A percentile compares a stretch with the other conserved stretches of the same genome.
These are phyloP conservation scores for Teunomyces stri DNA, from an alignment of 805 yeast genomes.

Conservation along the genomic window DNA sequence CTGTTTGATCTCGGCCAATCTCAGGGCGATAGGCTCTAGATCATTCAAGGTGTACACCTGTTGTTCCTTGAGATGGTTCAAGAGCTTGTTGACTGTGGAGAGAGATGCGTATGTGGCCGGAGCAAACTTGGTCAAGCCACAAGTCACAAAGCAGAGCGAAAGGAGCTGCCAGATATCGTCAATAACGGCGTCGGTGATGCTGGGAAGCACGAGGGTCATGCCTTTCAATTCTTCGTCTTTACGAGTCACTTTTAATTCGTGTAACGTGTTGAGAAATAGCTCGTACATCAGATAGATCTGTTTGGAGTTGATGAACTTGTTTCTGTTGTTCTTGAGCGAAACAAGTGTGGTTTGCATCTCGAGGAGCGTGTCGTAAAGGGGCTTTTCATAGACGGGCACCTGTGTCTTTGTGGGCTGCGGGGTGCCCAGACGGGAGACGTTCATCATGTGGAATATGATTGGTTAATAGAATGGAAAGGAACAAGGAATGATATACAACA, in stretches of 20 bases:
- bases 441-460: background rate
- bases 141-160: constrained; percentile 84
- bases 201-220: constrained; percentile 38
- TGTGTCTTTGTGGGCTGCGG: constrained; percentile 8
- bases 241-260: constrained; percentile 53
- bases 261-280: constrained; percentile 52
- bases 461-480: background rate
- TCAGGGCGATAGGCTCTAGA: constrained; percentile 67
- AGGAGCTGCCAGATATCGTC: constrained; percentile 90
- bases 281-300: constrained; percentile 64
- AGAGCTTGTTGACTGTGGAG: constrained; percentile 77
- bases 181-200: constrained; percentile 64
- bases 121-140: constrained; percentile 85
- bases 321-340: constrained; percentile 57
- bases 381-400: constrained; percentile 38
- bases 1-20: constrained; percentile 66
- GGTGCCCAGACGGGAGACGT: constrained; percentile 10
- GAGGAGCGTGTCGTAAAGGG: constrained; percentile 26
- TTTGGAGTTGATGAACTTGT: constrained; percentile 62
- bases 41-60: constrained; percentile 84
- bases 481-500: background rate
- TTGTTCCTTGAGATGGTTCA: constrained; percentile 79
- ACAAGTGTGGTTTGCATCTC: constrained; percentile 27
- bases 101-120: constrained; percentile 93
- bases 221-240: constrained; percentile 44